Evolutionary conservation across 768 basidiomycete genomes (phyloP), one percentile per base, ranked within the genome.

Genomic region (Cyclocybe aegerita): DNA sequence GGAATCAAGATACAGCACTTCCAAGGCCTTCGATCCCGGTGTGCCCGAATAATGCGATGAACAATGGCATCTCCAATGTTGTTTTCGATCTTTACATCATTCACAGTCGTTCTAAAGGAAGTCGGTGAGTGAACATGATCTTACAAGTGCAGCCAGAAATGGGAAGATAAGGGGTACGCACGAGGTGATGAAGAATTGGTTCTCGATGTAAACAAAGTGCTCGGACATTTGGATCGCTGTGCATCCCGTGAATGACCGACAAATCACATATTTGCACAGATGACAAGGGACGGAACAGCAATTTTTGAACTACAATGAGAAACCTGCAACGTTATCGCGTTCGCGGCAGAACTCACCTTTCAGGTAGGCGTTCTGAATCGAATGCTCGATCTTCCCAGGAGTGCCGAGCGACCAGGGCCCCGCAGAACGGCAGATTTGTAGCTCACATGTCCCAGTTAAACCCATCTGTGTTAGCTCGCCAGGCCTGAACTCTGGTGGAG

Each of bases 401-500:
- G 94, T 98, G 3, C 95, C 97, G 68, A 98, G 77, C 2, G 95
- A 98, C 97, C 97, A 99, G 1, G 93, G 91, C 2, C 94, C 93
- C 9, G 90, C 88, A 11, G 93, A 96, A 17, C 97, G 85, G 66
- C 93, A 96, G 54, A 99, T 93, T 63, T 99, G 97, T 63, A 97
- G 77, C 65, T 99, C 97, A 67, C 95, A 98, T 0, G 96, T 98
- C 7, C 97, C 97, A 1, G 91, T 93, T 36, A 99, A 76, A 32
- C 91, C 89, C 70, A 90, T 74, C 16, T 83, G 76, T 17, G 81
- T 72, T 5, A 99, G 76, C 55, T 98, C 93, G 5, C 80, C 78
- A 11, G 85, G 79, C 56, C 77, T 90, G 68, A 93, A 98, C 61
- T 99, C 97, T 0, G 96, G 84, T 30, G 96, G 90, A 10, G 97